Percentiles rank a stretch among this genome's conserved stretches.
phyloP scores from a whole-genome alignment of 202 grass and related monocot species.

The Zizania palustris region DNA sequence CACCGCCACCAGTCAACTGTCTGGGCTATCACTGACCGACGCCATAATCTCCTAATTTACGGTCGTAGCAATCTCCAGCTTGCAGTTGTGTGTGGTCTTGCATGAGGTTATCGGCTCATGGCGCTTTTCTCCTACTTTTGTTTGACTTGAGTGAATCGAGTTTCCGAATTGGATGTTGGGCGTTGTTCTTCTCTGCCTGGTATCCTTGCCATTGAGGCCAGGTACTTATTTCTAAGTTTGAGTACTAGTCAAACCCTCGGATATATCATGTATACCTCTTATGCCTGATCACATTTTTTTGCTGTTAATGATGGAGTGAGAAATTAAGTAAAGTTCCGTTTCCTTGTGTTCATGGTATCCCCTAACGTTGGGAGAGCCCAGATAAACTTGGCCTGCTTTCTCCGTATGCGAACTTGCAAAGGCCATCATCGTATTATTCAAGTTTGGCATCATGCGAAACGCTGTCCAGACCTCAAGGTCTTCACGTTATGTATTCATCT shows the following conservation, averaged over 20 bases:
- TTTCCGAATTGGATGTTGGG: slow-evolving; percentile 39
- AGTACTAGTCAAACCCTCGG: background rate
- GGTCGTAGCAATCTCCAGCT: slow-evolving; percentile 12
- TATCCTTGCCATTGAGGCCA: slow-evolving; percentile 29
- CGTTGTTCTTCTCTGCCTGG: slow-evolving; percentile 19
- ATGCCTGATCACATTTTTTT: slow-evolving; percentile 28
- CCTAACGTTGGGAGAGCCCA: too few species aligned
- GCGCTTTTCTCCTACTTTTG: slow-evolving; percentile 2
- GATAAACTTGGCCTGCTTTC: too few species aligned
- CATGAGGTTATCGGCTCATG: slow-evolving; percentile 36
- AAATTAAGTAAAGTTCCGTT: background rate
- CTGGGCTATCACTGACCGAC: slow-evolving; percentile 60
- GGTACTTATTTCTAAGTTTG: slow-evolving; percentile 34
- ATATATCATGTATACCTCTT: background rate
- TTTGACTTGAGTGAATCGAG: slow-evolving; percentile 41
- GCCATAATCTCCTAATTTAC: slow-evolving; percentile 52
- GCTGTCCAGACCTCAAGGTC: too few species aligned
- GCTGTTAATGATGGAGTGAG: slow-evolving; percentile 23
- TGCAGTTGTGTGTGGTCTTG: slow-evolving; percentile 35
- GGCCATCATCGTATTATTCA: too few species aligned
- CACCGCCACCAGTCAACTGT: slow-evolving; percentile 60
- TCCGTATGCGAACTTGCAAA: too few species aligned
- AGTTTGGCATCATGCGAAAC: too few species aligned
- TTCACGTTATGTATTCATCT: too few species aligned
- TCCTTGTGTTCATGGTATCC: too few species aligned